Evolutionary conservation across 345 rosid genomes (phyloP).

Genomic region (Arabidopsis suecica): DNA sequence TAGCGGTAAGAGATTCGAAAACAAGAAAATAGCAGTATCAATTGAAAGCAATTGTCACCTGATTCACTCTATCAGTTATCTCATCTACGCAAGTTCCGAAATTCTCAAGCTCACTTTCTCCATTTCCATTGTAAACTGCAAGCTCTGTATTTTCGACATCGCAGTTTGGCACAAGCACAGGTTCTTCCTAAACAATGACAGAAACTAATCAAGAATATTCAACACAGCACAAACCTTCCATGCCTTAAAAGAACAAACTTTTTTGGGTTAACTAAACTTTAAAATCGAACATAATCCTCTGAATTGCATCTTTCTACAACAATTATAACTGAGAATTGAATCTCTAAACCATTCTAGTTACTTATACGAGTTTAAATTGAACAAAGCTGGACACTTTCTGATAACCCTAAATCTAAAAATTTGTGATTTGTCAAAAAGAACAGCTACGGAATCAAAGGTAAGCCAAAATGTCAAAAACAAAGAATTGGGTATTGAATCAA

Average conservation of each 20-base stretch:
- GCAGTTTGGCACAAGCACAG: conserved; percentile 33
- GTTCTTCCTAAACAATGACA: conserved; percentile 39
- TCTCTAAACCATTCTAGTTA: not conserved
- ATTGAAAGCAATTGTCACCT: conserved; percentile 45
- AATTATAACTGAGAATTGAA: not conserved
- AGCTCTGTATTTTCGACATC: conserved; percentile 31
- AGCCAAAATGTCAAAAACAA: not conserved
- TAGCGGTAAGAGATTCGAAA: conserved; percentile 12
- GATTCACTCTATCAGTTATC: conserved; percentile 54
- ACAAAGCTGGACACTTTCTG: conserved; percentile 30
- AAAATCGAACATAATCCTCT: not conserved
- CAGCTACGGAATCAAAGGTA: conserved; percentile 13
- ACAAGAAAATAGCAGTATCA: not conserved
- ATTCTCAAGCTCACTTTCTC: conserved; percentile 44
- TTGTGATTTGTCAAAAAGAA: not conserved
- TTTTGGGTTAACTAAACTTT: not conserved
- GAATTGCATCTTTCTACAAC: conserved; percentile 20
- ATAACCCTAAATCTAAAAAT: not conserved
- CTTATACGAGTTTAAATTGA: conserved; percentile 9
- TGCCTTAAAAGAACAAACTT: conserved; percentile 6
- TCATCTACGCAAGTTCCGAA: conserved; percentile 49
- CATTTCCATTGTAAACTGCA: conserved; percentile 34
- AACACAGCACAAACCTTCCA: conserved; percentile 11
- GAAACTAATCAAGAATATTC: conserved; percentile 22
- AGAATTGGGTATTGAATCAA: not conserved